Evolutionary conservation across 306 rosid species (phyloP).

Genomic region (Pyrus communis): DNA sequence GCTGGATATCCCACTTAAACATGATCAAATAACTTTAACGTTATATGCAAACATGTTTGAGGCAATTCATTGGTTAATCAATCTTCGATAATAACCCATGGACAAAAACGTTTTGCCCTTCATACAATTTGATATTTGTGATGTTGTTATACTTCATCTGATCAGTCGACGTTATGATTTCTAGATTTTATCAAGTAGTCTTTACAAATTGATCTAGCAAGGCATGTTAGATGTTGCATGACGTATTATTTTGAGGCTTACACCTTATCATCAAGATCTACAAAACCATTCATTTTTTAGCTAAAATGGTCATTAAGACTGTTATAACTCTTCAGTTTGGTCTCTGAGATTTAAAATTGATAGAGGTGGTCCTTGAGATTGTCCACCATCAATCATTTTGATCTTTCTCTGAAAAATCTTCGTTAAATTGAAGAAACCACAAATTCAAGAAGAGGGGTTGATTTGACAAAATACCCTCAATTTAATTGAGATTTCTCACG

Average conservation of each 20-base stretch:
- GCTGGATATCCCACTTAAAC: background rate
- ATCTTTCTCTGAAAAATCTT: too few relatives aligned
- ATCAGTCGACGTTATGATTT: background rate
- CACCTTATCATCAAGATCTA: background rate
- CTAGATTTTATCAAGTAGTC: background rate
- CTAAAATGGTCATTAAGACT: too few relatives aligned
- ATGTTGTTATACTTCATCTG: background rate
- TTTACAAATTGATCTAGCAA: background rate
- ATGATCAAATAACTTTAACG: background rate
- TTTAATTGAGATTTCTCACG: too few relatives aligned
- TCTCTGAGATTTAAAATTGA: too few relatives aligned
- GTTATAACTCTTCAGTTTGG: too few relatives aligned
- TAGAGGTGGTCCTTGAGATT: too few relatives aligned
- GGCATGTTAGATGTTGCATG: background rate
- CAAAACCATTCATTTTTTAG: too few relatives aligned
- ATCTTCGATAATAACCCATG: background rate
- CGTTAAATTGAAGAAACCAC: too few relatives aligned
- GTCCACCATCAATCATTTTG: too few relatives aligned
- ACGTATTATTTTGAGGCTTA: background rate
- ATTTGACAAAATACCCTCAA: too few relatives aligned
- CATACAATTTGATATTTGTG: background rate
- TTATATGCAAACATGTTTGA: background rate
- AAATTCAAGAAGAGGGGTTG: too few relatives aligned
- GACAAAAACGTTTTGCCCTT: background rate
- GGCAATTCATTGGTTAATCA: background rate